Percentiles rank a stretch among this genome's conserved stretches.
phyloP scores from a whole-genome alignment of 225 moss, liverwort and hornwort species.

The Thuidium tamariscinum region DNA sequence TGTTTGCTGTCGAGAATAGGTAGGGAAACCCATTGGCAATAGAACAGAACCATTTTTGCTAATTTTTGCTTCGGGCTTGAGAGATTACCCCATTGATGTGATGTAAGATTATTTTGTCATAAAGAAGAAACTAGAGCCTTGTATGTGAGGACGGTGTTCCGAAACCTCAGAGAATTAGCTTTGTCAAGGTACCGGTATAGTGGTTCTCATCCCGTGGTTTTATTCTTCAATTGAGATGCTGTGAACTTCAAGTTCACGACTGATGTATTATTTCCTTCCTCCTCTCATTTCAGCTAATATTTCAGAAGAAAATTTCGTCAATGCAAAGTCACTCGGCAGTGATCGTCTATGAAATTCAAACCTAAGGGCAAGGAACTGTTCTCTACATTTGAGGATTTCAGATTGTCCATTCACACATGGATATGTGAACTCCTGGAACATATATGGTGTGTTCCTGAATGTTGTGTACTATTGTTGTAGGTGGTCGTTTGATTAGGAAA shows the following conservation, averaged over 20 bases:
- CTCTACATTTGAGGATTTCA: not conserved
- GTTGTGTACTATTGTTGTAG: not conserved
- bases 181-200: not conserved
- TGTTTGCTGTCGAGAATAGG: too few species aligned
- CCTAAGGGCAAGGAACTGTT: not conserved
- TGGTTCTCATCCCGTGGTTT: not conserved
- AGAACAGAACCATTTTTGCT: too few species aligned
- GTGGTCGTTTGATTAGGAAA: not conserved
- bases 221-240: too few species aligned
- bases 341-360: not conserved
- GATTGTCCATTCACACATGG: not conserved
- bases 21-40: too few species aligned
- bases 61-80: too few species aligned
- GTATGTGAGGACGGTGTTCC: not conserved
- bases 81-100: too few species aligned
- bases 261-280: not conserved
- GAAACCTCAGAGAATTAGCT: not conserved
- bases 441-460: not conserved
- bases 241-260: not conserved
- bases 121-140: not conserved
- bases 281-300: not conserved
- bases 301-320: not conserved
- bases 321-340: not conserved
- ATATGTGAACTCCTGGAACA: not conserved
- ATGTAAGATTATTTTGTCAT: not conserved